These are phyloP conservation scores for Arthrobotrys conoides DNA, from an alignment of 2,329 filamentous ascomycete genomes.

Conservation along the genomic window DNA sequence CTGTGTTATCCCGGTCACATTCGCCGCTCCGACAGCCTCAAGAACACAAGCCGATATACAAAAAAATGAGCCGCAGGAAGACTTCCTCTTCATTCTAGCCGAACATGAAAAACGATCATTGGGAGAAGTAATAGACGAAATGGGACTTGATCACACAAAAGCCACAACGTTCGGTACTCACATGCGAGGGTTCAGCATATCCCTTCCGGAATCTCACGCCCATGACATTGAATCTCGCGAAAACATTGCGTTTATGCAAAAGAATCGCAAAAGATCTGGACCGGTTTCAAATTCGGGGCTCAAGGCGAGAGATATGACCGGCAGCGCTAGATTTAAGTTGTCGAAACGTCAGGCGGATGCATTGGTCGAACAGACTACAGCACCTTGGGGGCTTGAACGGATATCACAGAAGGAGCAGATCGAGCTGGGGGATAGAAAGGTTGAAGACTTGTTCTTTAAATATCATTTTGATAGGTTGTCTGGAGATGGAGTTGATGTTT, in stretches of 20 bases:
- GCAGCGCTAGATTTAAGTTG: constrained; percentile 49
- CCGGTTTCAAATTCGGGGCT: constrained; percentile 38
- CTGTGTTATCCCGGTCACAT: constrained; percentile 16
- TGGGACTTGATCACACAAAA: constrained; percentile 62
- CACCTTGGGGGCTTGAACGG: constrained; percentile 64
- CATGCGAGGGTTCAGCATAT: constrained; percentile 62
- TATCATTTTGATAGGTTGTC: constrained; percentile 65
- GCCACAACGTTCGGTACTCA: constrained; percentile 64
- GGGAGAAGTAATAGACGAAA: constrained; percentile 60
- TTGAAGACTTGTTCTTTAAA: constrained; percentile 65
- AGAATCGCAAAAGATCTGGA: constrained; percentile 19
- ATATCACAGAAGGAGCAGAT: constrained; percentile 63
- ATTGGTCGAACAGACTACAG: constrained; percentile 50
- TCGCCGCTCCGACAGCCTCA: constrained; percentile 35
- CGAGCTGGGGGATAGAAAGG: constrained; percentile 63
- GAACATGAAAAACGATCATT: constrained; percentile 61
- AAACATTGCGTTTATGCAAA: constrained; percentile 32
- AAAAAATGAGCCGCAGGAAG: constrained; percentile 31
- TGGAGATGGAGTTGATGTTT: constrained; percentile 69
- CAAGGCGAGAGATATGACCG: constrained; percentile 46
- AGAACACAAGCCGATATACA: background rate
- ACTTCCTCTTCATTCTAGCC: constrained; percentile 61
- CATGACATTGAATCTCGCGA: constrained; percentile 4
- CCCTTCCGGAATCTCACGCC: constrained; percentile 40
- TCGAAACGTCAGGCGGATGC: constrained; percentile 39